A percentile compares a stretch with the other conserved stretches of the same genome.
Conservation (phyloP, 2,329 filamentous ascomycete species). For the Aureobasidium sp. region DNA sequence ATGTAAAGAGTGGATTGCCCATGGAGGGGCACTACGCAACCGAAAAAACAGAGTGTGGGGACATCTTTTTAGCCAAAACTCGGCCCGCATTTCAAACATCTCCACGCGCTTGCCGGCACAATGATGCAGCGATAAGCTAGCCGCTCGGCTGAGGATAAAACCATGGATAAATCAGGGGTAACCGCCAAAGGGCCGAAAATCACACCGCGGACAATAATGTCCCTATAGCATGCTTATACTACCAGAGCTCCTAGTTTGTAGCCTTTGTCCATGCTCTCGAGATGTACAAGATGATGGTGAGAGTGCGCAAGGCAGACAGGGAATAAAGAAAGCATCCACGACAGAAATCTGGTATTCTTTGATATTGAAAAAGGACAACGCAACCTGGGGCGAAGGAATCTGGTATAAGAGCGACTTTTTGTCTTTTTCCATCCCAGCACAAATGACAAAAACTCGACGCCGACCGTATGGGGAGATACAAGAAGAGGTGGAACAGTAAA, state of each 20-base stretch:
- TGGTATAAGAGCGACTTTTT: conserved; percentile 11
- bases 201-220: not conserved
- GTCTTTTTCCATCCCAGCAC: conserved; percentile 4
- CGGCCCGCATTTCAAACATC: conserved; percentile 3
- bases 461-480: conserved; percentile 7
- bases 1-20: not conserved
- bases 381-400: conserved; percentile 1
- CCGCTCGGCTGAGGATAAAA: conserved; percentile 4
- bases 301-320: not conserved
- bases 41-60: not conserved
- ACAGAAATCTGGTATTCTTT: conserved; percentile 3
- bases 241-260: not conserved
- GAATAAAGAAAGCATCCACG: not conserved
- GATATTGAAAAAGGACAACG: conserved; percentile 5
- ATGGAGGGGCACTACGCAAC: conserved; percentile 6
- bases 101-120: not conserved
- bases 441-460: conserved; percentile 11
- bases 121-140: not conserved
- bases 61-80: conserved; percentile 8
- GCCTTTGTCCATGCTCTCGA: not conserved
- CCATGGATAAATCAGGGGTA: conserved; percentile 10
- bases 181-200: not conserved
- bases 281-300: not conserved
- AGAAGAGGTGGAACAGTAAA: conserved; percentile 1
- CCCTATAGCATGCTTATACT: not conserved